Base-by-base conservation (phyloP, 2,329 filamentous ascomycete genomes). In the Phialophora expanda region DNA sequence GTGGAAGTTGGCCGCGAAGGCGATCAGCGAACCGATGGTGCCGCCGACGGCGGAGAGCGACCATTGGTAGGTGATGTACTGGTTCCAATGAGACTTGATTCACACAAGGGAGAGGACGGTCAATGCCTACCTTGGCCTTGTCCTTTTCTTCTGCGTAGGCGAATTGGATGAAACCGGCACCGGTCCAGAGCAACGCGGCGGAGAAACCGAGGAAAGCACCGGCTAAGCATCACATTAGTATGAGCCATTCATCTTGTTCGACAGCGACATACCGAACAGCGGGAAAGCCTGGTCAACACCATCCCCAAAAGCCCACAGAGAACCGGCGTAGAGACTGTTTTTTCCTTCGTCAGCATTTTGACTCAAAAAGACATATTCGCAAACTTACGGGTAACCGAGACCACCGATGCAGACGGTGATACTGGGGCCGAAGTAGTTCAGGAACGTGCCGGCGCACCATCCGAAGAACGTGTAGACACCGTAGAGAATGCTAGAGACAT, bases 261-360 rank as follows among this genome's bases (percentile, higher is more conserved):
- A 3, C 32, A 34, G 32, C 12, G 32, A 34, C 32, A 12, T 34
- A 34, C 32, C 32, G 20, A 68, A 50, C 46, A 51, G 51, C 14
- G 69, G 65, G 46, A 69, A 70, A 62, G 65, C 68, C 11, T 48
- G 26, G 57, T 69, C 32, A 17, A 64, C 68, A n/a, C n/a, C 51
- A n/a, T 48, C 32, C 17, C 69, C 70, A 26, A 58, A 70, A 32
- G 69, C 70, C 70, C 70, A 70, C 26, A 71, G 55, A 7, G 32
- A 28, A 38, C 69, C 69, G 6, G 58, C 59, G 55, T 71, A 72
- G 3, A 72, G 32, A 34, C 32, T 34, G 32, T 12, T 34, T 34
- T 11, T 34, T 12, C 32, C 11, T 12, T 9, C 11, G 32, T 34
- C 9, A 34, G 11, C 11, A 12, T 11, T 34, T 34, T 3, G 32